Conservation (phyloP, 257 asterid genomes). For the Rehmannia glutinosa region DNA sequence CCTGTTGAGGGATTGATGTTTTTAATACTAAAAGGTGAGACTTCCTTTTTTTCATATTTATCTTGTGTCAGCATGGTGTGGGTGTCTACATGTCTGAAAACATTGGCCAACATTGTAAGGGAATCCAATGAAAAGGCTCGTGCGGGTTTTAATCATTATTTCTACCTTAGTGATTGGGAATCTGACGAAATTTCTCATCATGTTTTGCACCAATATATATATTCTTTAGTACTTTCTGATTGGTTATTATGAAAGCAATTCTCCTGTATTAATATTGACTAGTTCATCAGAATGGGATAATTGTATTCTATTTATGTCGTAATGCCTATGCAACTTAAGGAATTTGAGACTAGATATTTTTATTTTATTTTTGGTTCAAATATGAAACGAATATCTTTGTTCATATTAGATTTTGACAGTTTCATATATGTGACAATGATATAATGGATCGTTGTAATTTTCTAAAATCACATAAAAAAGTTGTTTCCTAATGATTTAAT, state of each 20-base stretch:
- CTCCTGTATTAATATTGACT: neutral
- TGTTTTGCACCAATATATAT: neutral
- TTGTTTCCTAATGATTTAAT: too few species aligned
- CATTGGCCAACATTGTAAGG: neutral
- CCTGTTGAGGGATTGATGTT: neutral
- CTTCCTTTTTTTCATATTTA: neutral
- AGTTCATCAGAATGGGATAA: neutral
- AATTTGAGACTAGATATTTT: neutral
- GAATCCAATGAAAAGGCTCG: slow-evolving; percentile 52
- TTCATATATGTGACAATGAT: too few species aligned
- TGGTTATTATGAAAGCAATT: slow-evolving; percentile 1
- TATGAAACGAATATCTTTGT: too few species aligned
- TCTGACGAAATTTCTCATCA: neutral
- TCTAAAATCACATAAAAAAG: too few species aligned
- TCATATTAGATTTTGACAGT: too few species aligned
- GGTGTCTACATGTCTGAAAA: slow-evolving; percentile 8
- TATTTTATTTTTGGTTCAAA: too few species aligned
- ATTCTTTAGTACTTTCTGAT: slow-evolving; percentile 1
- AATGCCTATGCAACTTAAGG: neutral
- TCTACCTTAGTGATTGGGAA: neutral
- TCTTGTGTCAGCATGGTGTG: neutral
- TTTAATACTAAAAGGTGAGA: slow-evolving; percentile 3
- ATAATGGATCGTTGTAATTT: neutral
- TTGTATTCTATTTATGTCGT: neutral
- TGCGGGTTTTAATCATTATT: slow-evolving; percentile 27